These are phyloP conservation scores for Fusarium odoratissimum DNA, from an alignment of 2,329 filamentous ascomycete species.

Conservation along the genomic window DNA sequence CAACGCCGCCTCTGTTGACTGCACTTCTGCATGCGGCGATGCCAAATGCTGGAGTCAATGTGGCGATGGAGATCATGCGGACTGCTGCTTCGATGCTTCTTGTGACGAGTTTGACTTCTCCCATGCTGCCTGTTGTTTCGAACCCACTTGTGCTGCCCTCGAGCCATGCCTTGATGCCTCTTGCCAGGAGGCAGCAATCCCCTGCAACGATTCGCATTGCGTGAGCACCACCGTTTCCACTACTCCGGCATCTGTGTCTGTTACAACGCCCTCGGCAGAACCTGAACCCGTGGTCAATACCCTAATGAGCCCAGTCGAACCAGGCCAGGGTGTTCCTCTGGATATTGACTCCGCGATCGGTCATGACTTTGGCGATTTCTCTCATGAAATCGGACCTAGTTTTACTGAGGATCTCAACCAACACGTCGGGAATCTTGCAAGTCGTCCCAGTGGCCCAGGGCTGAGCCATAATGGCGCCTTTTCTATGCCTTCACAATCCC, in stretches of 20 bases:
- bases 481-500: background rate
- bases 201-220: conserved; percentile 53
- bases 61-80: conserved; percentile 46
- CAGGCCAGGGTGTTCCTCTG: conserved; percentile 12
- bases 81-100: conserved; percentile 52
- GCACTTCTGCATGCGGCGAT: conserved; percentile 50
- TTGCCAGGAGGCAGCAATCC: conserved; percentile 45
- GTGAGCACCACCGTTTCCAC: conserved; percentile 43
- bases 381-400: conserved; percentile 14
- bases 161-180: conserved; percentile 54
- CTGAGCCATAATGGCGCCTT: conserved; percentile 10
- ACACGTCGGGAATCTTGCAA: conserved; percentile 12
- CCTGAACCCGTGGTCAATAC: conserved; percentile 37
- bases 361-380: conserved; percentile 15
- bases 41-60: conserved; percentile 50
- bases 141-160: conserved; percentile 48
- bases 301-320: conserved; percentile 32
- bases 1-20: conserved; percentile 50
- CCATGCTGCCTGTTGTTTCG: conserved; percentile 43
- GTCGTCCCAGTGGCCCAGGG: conserved; percentile 1
- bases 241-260: conserved; percentile 44
- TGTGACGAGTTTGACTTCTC: conserved; percentile 46
- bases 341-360: conserved; percentile 24
- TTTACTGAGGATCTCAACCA: conserved; percentile 20
- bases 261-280: conserved; percentile 47